A percentile compares a stretch with the other conserved stretches of the same genome.
phyloP scores from a whole-genome alignment of 1,284 basidiomycete genomes.

The Xerocomus minutiporus region DNA sequence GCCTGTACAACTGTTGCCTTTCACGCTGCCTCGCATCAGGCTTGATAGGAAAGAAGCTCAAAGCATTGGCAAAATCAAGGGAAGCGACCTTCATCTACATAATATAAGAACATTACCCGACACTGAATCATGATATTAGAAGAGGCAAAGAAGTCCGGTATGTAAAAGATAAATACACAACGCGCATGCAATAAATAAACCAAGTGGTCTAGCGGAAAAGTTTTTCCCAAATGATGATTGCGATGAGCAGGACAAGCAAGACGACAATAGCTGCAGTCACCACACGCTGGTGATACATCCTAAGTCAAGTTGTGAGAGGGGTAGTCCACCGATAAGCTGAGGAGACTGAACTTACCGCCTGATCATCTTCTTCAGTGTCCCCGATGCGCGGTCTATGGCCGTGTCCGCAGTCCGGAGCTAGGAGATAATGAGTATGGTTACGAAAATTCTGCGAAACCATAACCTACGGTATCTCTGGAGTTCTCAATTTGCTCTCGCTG shows the following conservation, averaged over 20 bases:
- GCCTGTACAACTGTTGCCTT: neutral
- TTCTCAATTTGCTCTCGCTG: slow-evolving; percentile 97
- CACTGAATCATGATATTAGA: neutral
- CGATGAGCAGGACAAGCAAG: slow-evolving; percentile 67
- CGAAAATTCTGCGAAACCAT: neutral
- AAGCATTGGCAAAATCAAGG: too few species aligned
- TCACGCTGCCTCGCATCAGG: neutral
- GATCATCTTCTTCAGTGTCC: slow-evolving; percentile 75
- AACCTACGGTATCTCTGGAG: slow-evolving; percentile 78
- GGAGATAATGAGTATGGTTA: slow-evolving; percentile 8
- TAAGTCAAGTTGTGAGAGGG: slow-evolving; percentile 34
- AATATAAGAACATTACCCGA: neutral
- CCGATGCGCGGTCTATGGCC: slow-evolving; percentile 68
- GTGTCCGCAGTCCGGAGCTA: slow-evolving; percentile 68
- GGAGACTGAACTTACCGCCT: slow-evolving; percentile 48
- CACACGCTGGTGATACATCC: slow-evolving; percentile 79
- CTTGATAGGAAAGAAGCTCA: too few species aligned
- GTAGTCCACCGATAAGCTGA: slow-evolving; percentile 3
- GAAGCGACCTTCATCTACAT: too few species aligned
- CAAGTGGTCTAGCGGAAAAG: slow-evolving; percentile 37
- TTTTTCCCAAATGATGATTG: slow-evolving; percentile 70
- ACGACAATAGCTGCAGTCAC: slow-evolving; percentile 66
- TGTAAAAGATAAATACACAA: slow-evolving; percentile 30
- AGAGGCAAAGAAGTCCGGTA: slow-evolving; percentile 14
- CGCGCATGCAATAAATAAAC: slow-evolving; percentile 12